These are phyloP conservation scores for Hibiscus tridactylites DNA, from an alignment of 345 rosid species.

Conservation along the genomic window DNA sequence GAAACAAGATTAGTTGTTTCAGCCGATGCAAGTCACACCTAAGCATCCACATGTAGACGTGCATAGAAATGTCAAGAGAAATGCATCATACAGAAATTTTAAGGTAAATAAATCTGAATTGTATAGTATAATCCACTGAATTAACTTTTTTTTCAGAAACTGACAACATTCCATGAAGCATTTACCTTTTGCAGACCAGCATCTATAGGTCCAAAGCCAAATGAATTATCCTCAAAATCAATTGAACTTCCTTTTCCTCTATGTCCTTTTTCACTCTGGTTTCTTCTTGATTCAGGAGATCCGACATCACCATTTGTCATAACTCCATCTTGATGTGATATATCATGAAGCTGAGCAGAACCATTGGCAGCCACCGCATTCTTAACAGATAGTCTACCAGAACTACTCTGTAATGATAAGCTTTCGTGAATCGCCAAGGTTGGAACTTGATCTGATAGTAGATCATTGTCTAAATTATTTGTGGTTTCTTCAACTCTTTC, in stretches of 20 bases:
- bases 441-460: conserved; percentile 75
- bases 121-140: background rate
- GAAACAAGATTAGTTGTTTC: background rate
- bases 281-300: conserved; percentile 39
- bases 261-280: conserved; percentile 31
- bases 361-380: conserved; percentile 29
- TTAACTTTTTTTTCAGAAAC: background rate
- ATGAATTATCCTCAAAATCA: conserved; percentile 38
- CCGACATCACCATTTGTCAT: conserved; percentile 36
- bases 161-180: background rate
- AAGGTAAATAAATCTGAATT: background rate
- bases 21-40: background rate
- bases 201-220: conserved; percentile 50
- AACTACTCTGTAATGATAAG: conserved; percentile 37
- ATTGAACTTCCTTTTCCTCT: conserved; percentile 41
- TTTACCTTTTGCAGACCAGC: conserved; percentile 58
- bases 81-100: background rate
- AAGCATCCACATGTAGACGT: background rate
- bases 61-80: background rate
- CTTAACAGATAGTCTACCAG: conserved; percentile 27
- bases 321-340: conserved; percentile 34
- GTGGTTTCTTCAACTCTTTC: conserved; percentile 28
- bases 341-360: conserved; percentile 30
- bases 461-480: conserved; percentile 49
- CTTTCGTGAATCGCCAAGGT: conserved; percentile 60